phyloP scores from a whole-genome alignment of 768 basidiomycete species.

The Trametes cubensis region DNA sequence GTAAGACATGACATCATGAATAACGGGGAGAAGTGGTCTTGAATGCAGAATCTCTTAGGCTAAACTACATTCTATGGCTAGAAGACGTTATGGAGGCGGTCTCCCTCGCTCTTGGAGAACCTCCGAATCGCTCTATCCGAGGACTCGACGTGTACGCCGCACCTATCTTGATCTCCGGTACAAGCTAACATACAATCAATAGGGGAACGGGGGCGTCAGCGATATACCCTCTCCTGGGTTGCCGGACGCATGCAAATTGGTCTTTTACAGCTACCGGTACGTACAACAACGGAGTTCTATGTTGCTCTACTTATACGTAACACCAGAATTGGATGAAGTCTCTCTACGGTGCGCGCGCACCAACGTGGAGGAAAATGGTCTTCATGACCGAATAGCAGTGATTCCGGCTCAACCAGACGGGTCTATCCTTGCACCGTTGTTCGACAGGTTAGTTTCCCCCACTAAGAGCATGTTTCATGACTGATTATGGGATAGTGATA shows the following conservation, averaged over 20 bases:
- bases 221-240: slow-evolving; percentile 83
- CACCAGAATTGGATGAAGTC: slow-evolving; percentile 66
- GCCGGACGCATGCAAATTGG: slow-evolving; percentile 56
- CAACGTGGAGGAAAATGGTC: slow-evolving; percentile 62
- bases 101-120: slow-evolving; percentile 16
- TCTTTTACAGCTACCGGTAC: slow-evolving; percentile 71
- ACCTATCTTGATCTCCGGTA: background rate
- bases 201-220: slow-evolving; percentile 92
- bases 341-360: slow-evolving; percentile 58
- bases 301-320: background rate
- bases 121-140: slow-evolving; percentile 33
- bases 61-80: slow-evolving; percentile 89
- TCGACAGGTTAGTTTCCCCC: slow-evolving; percentile 17
- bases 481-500: background rate
- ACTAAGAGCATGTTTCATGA: background rate
- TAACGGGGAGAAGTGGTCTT: too few relatives aligned
- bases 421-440: slow-evolving; percentile 51
- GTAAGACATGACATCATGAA: slow-evolving; percentile 35
- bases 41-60: slow-evolving; percentile 41
- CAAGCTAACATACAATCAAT: background rate
- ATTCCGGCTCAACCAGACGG: slow-evolving; percentile 40
- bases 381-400: slow-evolving; percentile 55
- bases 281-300: background rate
- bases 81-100: slow-evolving; percentile 62
- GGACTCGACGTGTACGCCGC: slow-evolving; percentile 74